phyloP scores from a whole-genome alignment of 2,329 filamentous ascomycete genomes.

The Aspergillus flavus region DNA sequence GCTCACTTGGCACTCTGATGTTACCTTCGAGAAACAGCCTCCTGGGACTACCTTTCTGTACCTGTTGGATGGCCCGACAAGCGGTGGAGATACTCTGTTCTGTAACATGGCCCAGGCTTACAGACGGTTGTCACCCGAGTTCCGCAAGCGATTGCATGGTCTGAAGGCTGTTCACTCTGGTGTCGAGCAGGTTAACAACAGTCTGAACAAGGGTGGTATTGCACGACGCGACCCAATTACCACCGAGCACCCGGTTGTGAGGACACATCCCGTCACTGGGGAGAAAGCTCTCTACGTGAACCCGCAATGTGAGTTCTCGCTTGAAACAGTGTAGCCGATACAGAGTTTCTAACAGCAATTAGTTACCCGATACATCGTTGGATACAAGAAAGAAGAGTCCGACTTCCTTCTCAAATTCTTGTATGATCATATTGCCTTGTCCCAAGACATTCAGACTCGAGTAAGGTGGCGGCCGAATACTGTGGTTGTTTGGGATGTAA shows the following conservation, averaged over 20 bases:
- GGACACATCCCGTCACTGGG: constrained; percentile 79
- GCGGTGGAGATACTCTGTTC: constrained; percentile 85
- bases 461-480: constrained; percentile 79
- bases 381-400: constrained; percentile 83
- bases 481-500: constrained; percentile 78
- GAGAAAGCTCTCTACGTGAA: constrained; percentile 86
- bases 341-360: background rate
- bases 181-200: constrained; percentile 74
- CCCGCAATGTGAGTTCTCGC: constrained; percentile 66
- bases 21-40: constrained; percentile 85
- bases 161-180: constrained; percentile 80
- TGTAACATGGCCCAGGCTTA: constrained; percentile 80
- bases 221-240: constrained; percentile 75
- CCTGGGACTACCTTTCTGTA: constrained; percentile 90
- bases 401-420: constrained; percentile 76
- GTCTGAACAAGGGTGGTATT: constrained; percentile 67
- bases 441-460: constrained; percentile 71
- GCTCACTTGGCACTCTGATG: constrained; percentile 86
- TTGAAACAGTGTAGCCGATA: background rate
- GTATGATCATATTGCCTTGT: constrained; percentile 72
- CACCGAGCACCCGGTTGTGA: constrained; percentile 74
- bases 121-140: constrained; percentile 74
- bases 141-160: constrained; percentile 78
- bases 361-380: constrained; percentile 80
- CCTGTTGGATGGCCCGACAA: constrained; percentile 76